Evolutionary conservation across 2,329 filamentous ascomycete genomes (phyloP), one percentile per base, ranked within the genome.

Genomic region (Diaporthe helianthi): DNA sequence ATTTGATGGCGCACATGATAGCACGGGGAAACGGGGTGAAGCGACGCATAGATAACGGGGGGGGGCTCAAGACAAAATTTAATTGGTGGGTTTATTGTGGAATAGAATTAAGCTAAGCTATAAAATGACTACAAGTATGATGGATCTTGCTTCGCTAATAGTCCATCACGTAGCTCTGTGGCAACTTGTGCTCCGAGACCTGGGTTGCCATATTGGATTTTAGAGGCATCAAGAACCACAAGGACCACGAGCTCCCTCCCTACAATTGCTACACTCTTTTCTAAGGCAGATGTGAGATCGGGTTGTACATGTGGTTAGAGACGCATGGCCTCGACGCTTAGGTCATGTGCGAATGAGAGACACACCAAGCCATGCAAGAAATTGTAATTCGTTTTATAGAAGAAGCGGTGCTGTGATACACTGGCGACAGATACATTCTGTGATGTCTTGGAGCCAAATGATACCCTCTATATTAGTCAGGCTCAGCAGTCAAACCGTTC

Each of bases 21-120:
- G 15, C 54, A 47, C 15, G 26, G 26, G 24, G 36, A 17, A 52
- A 22, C 2, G 19, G 38, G 51, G 6, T 10, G 51, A 33, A 49
- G 41, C 46, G 19, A 53, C 24, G 44, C 24, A 52, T 36, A 69
- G 60, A 71, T 33, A 65, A 13, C 64, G 29, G 44, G 24, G 52
- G 9, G n/a, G n/a, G n/a, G n/a, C n/a, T n/a, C 61, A 38, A 44
- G 64, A 41, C 53, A 69, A 38, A 69, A 61, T 36, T 51, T 52
- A 49, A 61, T 53, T 53, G 49, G 29, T 33, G 13, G 19, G 38
- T 65, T 61, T 19, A 55, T 22, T 53, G 10, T 33, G 51, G 65
- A 17, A 53, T 58, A 19, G 44, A 58, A 38, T 58, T 13, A 67
- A 47, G 38, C 29, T 13, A 67, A 47, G 38, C 29, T 63, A 63